phyloP scores from a whole-genome alignment of 768 basidiomycete genomes.

The Lepiota brunneoincarnata region DNA sequence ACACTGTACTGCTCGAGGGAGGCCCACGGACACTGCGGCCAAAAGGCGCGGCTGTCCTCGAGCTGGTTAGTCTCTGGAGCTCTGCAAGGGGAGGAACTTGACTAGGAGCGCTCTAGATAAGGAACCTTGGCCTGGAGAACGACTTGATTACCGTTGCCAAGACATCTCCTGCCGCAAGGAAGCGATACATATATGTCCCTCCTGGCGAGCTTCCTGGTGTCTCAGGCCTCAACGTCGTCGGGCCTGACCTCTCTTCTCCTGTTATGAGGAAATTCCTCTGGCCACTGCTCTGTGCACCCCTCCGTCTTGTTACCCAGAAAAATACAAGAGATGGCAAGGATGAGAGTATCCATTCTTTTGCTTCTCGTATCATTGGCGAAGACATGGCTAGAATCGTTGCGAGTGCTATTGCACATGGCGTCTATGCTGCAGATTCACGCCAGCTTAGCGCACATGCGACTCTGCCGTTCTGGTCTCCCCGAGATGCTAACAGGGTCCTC shows the following conservation, averaged over 20 bases:
- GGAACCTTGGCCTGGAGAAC: conserved; percentile 62
- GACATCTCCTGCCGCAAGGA: conserved; percentile 68
- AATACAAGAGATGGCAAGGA: conserved; percentile 45
- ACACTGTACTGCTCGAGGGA: conserved; percentile 66
- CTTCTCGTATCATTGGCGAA: conserved; percentile 70
- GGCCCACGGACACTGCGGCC: conserved; percentile 89
- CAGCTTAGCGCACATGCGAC: conserved; percentile 71
- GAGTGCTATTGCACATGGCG: conserved; percentile 85
- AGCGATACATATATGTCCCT: conserved; percentile 69
- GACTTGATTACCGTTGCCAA: conserved; percentile 66
- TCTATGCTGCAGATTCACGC: conserved; percentile 87
- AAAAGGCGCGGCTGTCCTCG: conserved; percentile 66
- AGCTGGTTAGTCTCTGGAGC: conserved; percentile 56
- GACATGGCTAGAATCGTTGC: conserved; percentile 72
- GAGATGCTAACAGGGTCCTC: conserved; percentile 29
- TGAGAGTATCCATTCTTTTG: conserved; percentile 78
- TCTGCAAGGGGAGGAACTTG: not conserved
- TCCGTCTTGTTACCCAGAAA: conserved; percentile 53
- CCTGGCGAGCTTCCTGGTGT: conserved; percentile 22
- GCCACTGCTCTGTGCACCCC: conserved; percentile 46
- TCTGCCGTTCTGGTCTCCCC: conserved; percentile 6
- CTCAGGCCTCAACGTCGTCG: conserved; percentile 47
- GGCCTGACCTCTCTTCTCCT: conserved; percentile 36
- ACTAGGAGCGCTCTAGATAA: conserved; percentile 49
- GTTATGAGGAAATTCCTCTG: conserved; percentile 23